phyloP scores from a whole-genome alignment of 176 grass and related monocot genomes.

The Pontederia crassipes region DNA sequence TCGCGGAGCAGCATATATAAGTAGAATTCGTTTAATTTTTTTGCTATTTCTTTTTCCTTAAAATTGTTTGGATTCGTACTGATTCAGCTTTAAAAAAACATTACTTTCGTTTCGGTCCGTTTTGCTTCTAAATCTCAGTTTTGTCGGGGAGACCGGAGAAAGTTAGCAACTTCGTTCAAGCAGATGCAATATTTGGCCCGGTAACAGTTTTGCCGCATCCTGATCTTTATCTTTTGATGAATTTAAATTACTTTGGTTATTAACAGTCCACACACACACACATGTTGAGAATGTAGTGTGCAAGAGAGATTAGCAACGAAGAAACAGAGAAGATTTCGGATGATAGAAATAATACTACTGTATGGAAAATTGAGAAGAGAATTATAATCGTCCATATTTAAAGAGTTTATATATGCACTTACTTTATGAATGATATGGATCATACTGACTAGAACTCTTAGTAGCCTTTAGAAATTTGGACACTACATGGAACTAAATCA shows the following conservation, averaged over 20 bases:
- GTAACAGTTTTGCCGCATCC: slow-evolving; percentile 22
- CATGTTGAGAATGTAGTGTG: no score
- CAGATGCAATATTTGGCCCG: slow-evolving; percentile 57
- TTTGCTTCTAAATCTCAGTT: slow-evolving; percentile 24
- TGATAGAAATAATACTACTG: no score
- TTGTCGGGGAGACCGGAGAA: slow-evolving; percentile 64
- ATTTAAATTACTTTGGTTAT: background rate
- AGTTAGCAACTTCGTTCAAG: slow-evolving; percentile 70
- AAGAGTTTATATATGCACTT: no score
- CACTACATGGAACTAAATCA: background rate
- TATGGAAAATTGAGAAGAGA: no score
- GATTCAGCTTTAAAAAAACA: background rate
- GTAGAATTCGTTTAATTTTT: background rate
- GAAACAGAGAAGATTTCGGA: no score
- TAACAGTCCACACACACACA: no score
- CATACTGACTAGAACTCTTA: background rate
- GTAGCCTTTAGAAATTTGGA: background rate
- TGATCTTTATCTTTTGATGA: background rate
- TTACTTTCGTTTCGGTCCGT: slow-evolving; percentile 2
- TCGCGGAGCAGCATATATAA: background rate
- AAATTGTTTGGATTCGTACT: background rate
- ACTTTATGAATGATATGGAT: no score
- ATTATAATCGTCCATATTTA: no score
- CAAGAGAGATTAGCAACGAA: no score
- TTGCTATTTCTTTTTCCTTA: background rate